Conservation (phyloP, 495 filamentous ascomycete species). For the Penicillium silybi region DNA sequence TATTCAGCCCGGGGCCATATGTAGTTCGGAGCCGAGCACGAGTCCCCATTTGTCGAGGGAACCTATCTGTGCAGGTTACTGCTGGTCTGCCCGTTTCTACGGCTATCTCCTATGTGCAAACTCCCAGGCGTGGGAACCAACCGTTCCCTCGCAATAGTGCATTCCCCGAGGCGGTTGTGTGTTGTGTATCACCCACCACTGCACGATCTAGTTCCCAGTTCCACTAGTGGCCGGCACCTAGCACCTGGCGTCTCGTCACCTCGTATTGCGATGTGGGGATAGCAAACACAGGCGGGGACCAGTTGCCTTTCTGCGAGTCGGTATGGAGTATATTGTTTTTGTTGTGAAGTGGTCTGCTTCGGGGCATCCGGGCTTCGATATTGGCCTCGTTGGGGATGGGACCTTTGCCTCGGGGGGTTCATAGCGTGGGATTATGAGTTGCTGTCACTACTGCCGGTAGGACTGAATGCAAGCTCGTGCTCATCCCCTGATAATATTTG, state of each 20-base stretch:
- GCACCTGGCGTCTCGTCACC: not conserved
- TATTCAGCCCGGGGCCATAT: not conserved
- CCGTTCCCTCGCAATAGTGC: constrained; percentile 3
- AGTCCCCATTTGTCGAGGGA: not conserved
- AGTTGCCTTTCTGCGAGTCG: not conserved
- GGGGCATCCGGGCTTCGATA: not conserved
- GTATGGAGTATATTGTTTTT: not conserved
- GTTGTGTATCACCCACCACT: not conserved
- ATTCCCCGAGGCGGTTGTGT: not conserved
- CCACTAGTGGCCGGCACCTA: not conserved
- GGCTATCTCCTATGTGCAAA: not conserved
- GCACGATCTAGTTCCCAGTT: constrained; percentile 7
- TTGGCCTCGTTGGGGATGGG: not conserved
- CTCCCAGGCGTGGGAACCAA: constrained; percentile 4
- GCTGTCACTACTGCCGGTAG: not conserved
- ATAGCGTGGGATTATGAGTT: not conserved
- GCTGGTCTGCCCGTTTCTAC: not conserved
- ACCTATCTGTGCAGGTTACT: not conserved
- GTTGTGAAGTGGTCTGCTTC: not conserved
- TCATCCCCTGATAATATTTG: not conserved
- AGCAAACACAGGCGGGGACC: not conserved
- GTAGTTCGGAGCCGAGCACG: not conserved
- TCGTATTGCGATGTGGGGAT: not conserved
- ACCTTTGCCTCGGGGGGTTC: not conserved
- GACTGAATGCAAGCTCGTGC: not conserved